phyloP scores from a whole-genome alignment of 1,284 basidiomycete genomes.

The Ustilago bromivora region DNA sequence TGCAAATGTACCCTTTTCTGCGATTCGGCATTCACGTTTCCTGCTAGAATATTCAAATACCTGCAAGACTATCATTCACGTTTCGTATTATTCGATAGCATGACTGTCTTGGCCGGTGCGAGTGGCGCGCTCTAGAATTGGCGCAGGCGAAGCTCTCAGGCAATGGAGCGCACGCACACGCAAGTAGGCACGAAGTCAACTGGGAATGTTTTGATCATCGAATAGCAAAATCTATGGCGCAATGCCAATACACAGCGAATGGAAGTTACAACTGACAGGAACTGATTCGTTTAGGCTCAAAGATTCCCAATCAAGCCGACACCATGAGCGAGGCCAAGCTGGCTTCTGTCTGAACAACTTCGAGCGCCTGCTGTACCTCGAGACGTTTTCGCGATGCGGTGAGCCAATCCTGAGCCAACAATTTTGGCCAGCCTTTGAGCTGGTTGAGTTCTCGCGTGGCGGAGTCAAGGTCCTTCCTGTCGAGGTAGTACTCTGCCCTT shows the following conservation, averaged over 20 bases:
- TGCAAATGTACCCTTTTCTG: conserved; percentile 9
- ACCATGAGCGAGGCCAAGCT: conserved; percentile 74
- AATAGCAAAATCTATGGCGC: not conserved
- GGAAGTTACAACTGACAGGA: not conserved
- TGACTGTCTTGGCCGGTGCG: too few species aligned
- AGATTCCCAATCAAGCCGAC: conserved; percentile 23
- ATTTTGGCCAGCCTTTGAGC: conserved; percentile 81
- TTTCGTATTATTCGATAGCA: not conserved
- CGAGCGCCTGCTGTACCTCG: conserved; percentile 92
- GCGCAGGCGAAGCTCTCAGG: not conserved
- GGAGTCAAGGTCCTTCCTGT: conserved; percentile 90
- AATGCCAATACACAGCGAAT: not conserved
- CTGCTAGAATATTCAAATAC: conserved; percentile 31
- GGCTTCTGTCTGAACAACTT: conserved; percentile 88
- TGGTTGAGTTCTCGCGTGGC: conserved; percentile 93
- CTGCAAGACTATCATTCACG: conserved; percentile 8
- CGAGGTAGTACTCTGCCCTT: conserved; percentile 88
- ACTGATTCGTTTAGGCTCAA: not conserved
- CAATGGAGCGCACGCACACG: not conserved
- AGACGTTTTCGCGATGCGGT: conserved; percentile 86
- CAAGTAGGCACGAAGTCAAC: not conserved
- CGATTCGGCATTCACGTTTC: not conserved
- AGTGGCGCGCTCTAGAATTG: not conserved
- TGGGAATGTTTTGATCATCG: not conserved
- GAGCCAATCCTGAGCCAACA: conserved; percentile 89